These are phyloP conservation scores for Erysimum cheiri DNA, from an alignment of 441 rosid species.

Conservation along the genomic window DNA sequence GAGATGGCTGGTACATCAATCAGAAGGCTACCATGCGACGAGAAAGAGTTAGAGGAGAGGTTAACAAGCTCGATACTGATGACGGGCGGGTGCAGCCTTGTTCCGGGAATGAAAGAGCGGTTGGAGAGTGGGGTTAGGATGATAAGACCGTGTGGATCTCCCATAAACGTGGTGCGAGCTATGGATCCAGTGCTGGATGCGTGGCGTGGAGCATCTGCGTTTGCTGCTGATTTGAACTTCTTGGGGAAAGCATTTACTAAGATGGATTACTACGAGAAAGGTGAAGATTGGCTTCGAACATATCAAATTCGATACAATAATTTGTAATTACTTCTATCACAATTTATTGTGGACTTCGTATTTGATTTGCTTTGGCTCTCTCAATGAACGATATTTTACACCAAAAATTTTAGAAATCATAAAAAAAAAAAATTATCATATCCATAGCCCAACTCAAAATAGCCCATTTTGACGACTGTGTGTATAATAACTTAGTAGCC, in stretches of 20 bases:
- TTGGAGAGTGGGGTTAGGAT: conserved; percentile 77
- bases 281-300: conserved; percentile 89
- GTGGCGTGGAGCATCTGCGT: conserved; percentile 88
- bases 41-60: conserved; percentile 59
- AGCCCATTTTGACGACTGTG: conserved; percentile 24
- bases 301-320: conserved; percentile 71
- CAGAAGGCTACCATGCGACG: conserved; percentile 58
- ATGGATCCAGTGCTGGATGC: conserved; percentile 87
- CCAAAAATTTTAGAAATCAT: neutral
- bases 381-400: conserved; percentile 10
- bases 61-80: conserved; percentile 76
- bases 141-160: conserved; percentile 81
- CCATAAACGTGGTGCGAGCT: conserved; percentile 69
- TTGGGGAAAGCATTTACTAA: conserved; percentile 66
- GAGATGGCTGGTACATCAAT: conserved; percentile 85
- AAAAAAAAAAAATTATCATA: neutral
- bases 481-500: neutral
- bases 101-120: conserved; percentile 74
- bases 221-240: conserved; percentile 67
- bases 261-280: conserved; percentile 81
- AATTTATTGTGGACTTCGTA: neutral
- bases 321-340: conserved; percentile 34
- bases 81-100: conserved; percentile 81
- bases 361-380: neutral
- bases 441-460: conserved; percentile 19